phyloP scores from a whole-genome alignment of 1,284 basidiomycete species.

The Ganoderma lucidum region DNA sequence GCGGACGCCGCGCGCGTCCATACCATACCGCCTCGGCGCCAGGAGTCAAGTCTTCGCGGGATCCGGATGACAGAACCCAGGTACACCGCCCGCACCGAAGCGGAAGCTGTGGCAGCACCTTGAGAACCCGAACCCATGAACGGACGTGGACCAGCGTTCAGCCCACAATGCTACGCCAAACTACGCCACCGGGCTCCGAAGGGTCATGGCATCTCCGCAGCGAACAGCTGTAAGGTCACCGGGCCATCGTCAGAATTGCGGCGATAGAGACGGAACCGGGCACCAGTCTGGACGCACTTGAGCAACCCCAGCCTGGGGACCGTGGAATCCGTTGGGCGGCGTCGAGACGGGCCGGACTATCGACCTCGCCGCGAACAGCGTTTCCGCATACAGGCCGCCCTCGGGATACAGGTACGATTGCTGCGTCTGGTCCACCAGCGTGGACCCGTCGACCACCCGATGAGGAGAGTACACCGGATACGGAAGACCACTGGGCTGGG shows the following conservation, averaged over 20 bases:
- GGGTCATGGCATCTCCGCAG: conserved; percentile 36
- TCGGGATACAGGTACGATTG: conserved; percentile 10
- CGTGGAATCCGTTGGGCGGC: conserved; percentile 29
- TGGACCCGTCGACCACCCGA: conserved; percentile 29
- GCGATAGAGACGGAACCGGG: neutral
- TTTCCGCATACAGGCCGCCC: conserved; percentile 11
- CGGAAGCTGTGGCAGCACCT: neutral
- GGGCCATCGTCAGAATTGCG: neutral
- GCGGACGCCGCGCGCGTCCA: neutral
- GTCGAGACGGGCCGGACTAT: conserved; percentile 35
- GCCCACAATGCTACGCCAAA: neutral
- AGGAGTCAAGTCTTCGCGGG: neutral
- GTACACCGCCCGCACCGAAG: neutral
- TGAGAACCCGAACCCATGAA: conserved; percentile 8
- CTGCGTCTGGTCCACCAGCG: conserved; percentile 23
- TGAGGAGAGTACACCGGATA: conserved; percentile 27
- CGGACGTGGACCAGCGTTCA: neutral
- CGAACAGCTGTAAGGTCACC: conserved; percentile 30
- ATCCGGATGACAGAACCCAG: neutral
- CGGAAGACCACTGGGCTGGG: conserved; percentile 10
- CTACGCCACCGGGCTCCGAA: neutral
- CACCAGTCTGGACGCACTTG: conserved; percentile 23
- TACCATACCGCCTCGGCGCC: neutral
- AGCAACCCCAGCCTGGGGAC: conserved; percentile 17
- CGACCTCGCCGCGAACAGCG: conserved; percentile 17